phyloP scores from a whole-genome alignment of 257 asterid species.

The Solanum phureja region DNA sequence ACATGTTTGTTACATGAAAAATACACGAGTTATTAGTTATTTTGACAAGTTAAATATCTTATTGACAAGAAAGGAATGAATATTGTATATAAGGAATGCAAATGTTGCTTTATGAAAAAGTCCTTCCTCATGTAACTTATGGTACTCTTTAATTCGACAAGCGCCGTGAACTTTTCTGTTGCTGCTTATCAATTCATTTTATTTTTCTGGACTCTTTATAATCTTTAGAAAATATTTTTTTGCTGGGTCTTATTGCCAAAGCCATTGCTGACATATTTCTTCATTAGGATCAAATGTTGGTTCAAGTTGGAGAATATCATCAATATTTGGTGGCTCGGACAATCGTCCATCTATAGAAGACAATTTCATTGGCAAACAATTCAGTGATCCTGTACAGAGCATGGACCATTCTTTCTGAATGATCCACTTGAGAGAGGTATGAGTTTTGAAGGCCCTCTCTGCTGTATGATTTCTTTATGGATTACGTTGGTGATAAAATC shows the following conservation, averaged over 20 bases:
- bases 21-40: neutral
- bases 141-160: neutral
- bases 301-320: neutral
- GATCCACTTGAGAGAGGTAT: too few relatives aligned
- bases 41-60: neutral
- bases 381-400: neutral
- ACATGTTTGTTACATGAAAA: neutral
- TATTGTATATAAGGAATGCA: neutral
- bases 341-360: neutral
- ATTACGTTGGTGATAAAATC: neutral
- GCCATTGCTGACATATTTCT: neutral
- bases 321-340: neutral
- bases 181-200: neutral
- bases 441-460: too few relatives aligned
- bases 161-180: neutral
- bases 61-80: neutral
- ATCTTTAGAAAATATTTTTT: neutral
- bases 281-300: neutral
- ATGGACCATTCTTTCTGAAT: too few relatives aligned
- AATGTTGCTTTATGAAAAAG: neutral
- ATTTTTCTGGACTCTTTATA: neutral
- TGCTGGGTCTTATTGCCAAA: neutral
- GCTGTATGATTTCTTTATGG: too few relatives aligned
- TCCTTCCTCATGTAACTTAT: neutral
- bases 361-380: neutral